phyloP scores from a whole-genome alignment of 2,329 filamentous ascomycete genomes.

The Aureobasidium sp. region DNA sequence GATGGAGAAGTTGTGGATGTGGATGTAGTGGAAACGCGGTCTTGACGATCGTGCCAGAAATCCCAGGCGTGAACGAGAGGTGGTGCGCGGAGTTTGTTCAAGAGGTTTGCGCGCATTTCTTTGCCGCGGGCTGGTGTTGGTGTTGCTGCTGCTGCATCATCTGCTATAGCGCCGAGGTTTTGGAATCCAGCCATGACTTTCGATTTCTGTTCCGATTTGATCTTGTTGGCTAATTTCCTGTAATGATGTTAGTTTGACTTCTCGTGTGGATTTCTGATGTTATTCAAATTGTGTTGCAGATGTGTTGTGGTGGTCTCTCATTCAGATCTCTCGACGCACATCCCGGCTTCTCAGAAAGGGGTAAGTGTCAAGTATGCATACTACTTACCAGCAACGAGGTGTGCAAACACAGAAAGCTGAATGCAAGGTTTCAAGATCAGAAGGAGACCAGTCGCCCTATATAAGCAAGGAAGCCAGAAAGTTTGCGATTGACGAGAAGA shows the following conservation, averaged over 20 bases:
- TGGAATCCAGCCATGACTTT: slow-evolving; percentile 15
- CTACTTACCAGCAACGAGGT: not conserved
- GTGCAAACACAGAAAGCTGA: not conserved
- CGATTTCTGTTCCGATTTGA: not conserved
- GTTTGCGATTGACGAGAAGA: not conserved
- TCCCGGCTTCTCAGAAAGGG: not conserved
- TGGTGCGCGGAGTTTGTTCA: slow-evolving; percentile 33
- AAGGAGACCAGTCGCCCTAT: not conserved
- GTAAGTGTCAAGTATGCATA: not conserved
- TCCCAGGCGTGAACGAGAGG: slow-evolving; percentile 44
- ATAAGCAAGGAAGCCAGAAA: not conserved
- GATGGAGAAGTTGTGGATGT: not conserved
- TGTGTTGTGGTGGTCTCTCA: too few relatives aligned
- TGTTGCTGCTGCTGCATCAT: slow-evolving; percentile 50
- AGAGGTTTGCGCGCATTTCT: slow-evolving; percentile 53
- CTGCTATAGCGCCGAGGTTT: slow-evolving; percentile 23
- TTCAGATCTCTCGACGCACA: too few relatives aligned
- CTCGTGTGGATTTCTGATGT: too few relatives aligned
- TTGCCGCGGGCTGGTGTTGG: slow-evolving; percentile 66
- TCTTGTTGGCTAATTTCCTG: not conserved
- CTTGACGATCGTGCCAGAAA: slow-evolving; percentile 43
- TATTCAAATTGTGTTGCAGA: too few relatives aligned
- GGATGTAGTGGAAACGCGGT: slow-evolving; percentile 18
- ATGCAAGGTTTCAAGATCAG: not conserved
- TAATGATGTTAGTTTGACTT: too few relatives aligned